Base-by-base conservation (phyloP, 2,329 filamentous ascomycete genomes). In the Trichoderma brevicompactum region DNA sequence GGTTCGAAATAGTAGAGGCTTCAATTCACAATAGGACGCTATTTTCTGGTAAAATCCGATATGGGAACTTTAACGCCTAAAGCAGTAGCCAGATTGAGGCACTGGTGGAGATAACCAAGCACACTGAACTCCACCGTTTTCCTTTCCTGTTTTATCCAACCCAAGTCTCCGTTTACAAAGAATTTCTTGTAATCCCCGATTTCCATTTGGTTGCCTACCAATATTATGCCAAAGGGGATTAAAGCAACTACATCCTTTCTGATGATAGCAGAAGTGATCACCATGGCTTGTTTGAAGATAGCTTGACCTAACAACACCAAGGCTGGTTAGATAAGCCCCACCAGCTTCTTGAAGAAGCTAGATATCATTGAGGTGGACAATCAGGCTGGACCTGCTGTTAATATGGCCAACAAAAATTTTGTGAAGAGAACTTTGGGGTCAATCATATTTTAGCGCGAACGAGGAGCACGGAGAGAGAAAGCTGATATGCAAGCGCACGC, bases 321-420 rank as follows among this genome's bases (percentile, higher is more conserved):
- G 23, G 23, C 5, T 28, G 23, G 15, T 12, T 8, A 12, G 9
- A 1, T n/a, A 46, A 2, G n/a, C 54, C 54, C 54, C 54, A 58
- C 54, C 54, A 46, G n/a, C 12, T 58, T 58, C 54, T 58, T 7
- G n/a, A 58, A 46, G 32, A 19, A 17, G 54, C 32, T 58, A 44
- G 54, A n/a, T 43, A 13, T 34, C 28, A 7, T 36, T 58, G 2
- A 19, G 34, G 34, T 38, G 17, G n/a, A 19, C 1, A 19, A 13
- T 28, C 23, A 28, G 23, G 23, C 23, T 28, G 5, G 23, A 28
- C 23, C 5, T 28, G 23, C 23, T 5, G 23, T 28, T 28, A 28
- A 28, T 5, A 28, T 28, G 5, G 23, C 5, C 23, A 28, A 28
- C 23, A 28, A 28, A 28, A 28, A 5, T 5, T 28, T 3, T 28